Base-by-base conservation (phyloP, 495 filamentous ascomycete species). In the Hypoxylon rickii region DNA sequence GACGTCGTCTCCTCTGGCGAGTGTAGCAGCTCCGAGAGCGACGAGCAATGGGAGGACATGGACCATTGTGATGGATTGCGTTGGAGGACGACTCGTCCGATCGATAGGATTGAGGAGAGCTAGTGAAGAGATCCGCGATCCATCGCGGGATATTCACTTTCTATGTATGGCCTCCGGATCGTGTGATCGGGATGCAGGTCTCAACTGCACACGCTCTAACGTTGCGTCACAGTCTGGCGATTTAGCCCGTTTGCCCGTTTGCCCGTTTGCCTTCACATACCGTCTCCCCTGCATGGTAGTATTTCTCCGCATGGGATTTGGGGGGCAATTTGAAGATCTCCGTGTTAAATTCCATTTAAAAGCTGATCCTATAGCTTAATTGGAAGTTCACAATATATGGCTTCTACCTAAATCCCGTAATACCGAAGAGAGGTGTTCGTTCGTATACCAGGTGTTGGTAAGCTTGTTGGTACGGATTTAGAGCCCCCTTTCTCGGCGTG, bases 131-230 rank as follows among this genome's bases (percentile, higher is more conserved):
- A 7, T 26, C 11, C 4, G 18, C 3, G 32, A 26, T 21, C 16
- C 12, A 19, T 36, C 21, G 11, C 11, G 17, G 7, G 7, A 1
- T 40, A 15, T 18, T n/a, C 37, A 20, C 45, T 13, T 37, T 13
- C 17, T 41, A 0, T 41, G 24, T 41, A 24, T 2, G 2, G 4
- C 2, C 7, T 13, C 26, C 39, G 18, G 11, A 40, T 45, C 32
- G 51, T 54, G 34, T 39, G 33, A 45, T 38, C 16, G 3, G 39
- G 7, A 45, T 39, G 42, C 51, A 26, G 29, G 22, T 40, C 42
- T 36, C 18, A 31, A 16, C 32, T 13, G 26, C 20, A 29, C 24
- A 4, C 4, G 24, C 29, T n/a, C n/a, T n/a, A n/a, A n/a, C n/a
- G n/a, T n/a, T n/a, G n/a, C n/a, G n/a, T n/a, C n/a, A n/a, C n/a